A percentile compares a stretch with the other conserved stretches of the same genome.
phyloP scores from a whole-genome alignment of 1,284 basidiomycete genomes.

The Hortiboletus rubellus region DNA sequence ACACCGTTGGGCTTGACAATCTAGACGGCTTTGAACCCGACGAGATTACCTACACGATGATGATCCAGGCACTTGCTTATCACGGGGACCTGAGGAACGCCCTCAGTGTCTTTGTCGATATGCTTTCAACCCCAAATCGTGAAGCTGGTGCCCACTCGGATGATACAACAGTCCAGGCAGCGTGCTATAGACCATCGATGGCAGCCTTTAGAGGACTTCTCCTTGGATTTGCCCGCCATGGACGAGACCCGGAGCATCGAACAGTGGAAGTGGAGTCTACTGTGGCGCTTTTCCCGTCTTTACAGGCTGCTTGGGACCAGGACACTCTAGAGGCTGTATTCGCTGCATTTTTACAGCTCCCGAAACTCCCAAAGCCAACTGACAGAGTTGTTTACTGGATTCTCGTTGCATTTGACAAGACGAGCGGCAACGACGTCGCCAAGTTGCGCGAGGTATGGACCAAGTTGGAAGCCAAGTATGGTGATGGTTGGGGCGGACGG shows the following conservation, averaged over 20 bases:
- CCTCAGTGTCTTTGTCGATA: constrained; percentile 66
- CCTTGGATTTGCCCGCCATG: constrained; percentile 72
- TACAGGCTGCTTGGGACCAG: constrained; percentile 49
- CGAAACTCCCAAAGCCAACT: constrained; percentile 43
- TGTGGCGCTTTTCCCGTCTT: constrained; percentile 9
- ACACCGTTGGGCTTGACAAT: constrained; percentile 48
- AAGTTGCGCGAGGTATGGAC: constrained; percentile 56
- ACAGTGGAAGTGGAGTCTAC: neutral
- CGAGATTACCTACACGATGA: constrained; percentile 63
- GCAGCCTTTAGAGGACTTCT: constrained; percentile 72
- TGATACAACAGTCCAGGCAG: constrained; percentile 28
- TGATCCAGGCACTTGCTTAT: constrained; percentile 69
- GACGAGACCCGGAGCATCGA: constrained; percentile 18
- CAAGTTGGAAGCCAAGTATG: constrained; percentile 54
- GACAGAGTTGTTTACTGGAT: constrained; percentile 61
- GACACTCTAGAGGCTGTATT: constrained; percentile 57
- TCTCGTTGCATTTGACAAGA: constrained; percentile 57
- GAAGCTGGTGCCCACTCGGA: constrained; percentile 37
- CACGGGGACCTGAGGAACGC: constrained; percentile 64
- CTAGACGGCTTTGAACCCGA: constrained; percentile 53
- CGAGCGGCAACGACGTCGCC: constrained; percentile 49
- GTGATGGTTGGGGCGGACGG: constrained; percentile 49
- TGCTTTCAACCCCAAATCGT: constrained; percentile 54
- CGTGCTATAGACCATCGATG: constrained; percentile 45
- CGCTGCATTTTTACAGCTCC: constrained; percentile 54